Evolutionary conservation across 352 stramenopile genomes (phyloP).

Genomic region (Phytophthora pseudosyringae): DNA sequence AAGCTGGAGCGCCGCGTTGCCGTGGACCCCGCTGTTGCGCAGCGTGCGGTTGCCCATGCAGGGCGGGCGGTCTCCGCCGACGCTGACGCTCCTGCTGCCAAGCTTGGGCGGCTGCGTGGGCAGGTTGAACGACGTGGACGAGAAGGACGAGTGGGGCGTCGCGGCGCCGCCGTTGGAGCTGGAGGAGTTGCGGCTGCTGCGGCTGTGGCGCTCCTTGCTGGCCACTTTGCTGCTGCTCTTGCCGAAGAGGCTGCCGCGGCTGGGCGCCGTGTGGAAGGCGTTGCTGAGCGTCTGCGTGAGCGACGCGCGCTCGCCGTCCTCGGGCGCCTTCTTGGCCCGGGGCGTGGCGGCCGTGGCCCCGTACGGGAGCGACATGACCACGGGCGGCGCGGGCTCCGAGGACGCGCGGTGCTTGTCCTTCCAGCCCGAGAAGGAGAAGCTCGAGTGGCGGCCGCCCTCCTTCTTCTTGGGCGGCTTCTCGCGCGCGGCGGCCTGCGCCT

Average conservation of each 20-base stretch:
- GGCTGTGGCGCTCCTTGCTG: conserved; percentile 6
- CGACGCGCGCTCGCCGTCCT: conserved; percentile 30
- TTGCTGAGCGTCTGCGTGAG: conserved; percentile 37
- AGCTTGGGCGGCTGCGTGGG: conserved; percentile 35
- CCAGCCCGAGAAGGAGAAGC: conserved; percentile 60
- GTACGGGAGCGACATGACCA: conserved; percentile 53
- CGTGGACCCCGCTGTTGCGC: conserved; percentile 35
- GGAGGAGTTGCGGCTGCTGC: conserved; percentile 19
- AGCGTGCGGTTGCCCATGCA: conserved; percentile 30
- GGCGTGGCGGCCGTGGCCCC: conserved; percentile 43
- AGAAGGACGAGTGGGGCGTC: conserved; percentile 24
- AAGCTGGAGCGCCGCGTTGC: conserved; percentile 32
- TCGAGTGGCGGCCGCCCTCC: conserved; percentile 51
- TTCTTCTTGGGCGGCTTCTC: conserved; percentile 49
- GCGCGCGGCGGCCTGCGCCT: conserved; percentile 38
- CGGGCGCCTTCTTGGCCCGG: conserved; percentile 26
- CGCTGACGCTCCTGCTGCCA: conserved; percentile 39
- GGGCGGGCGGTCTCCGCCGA: conserved; percentile 17
- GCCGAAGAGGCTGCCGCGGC: conserved; percentile 34
- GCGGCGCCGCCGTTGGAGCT: conserved; percentile 14
- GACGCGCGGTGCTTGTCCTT: conserved; percentile 49
- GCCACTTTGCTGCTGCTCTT: conserved; percentile 18
- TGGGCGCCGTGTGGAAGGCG: conserved; percentile 30
- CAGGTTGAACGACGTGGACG: conserved; percentile 33
- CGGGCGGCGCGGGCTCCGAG: conserved; percentile 24